Percentiles rank a stretch among this genome's conserved stretches.
Conservation (phyloP, 1,284 basidiomycete genomes). For the Filobasidium uniguttulatum region DNA sequence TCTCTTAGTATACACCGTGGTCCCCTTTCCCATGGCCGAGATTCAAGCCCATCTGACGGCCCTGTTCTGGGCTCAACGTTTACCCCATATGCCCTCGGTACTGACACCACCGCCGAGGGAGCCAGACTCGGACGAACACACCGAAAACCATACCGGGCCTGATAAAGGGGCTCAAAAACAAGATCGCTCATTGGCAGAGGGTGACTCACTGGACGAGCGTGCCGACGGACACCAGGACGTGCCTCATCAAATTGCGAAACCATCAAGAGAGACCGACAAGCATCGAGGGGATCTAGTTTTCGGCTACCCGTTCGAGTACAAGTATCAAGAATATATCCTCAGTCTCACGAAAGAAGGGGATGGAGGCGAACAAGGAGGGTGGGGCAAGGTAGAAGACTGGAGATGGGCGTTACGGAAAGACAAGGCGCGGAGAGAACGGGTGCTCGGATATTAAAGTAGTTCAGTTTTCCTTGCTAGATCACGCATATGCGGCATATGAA, state of each 20-base stretch:
- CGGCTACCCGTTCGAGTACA: slow-evolving; percentile 27
- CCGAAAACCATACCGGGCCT: background rate
- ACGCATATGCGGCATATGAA: background rate
- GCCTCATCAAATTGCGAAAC: background rate
- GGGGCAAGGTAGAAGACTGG: slow-evolving; percentile 19
- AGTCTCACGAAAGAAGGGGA: slow-evolving; percentile 22
- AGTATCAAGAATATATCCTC: slow-evolving; percentile 26
- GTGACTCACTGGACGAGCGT: no score
- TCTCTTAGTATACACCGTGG: slow-evolving; percentile 30
- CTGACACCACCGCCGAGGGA: background rate
- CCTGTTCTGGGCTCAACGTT: slow-evolving; percentile 25
- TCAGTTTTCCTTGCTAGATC: background rate
- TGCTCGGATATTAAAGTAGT: slow-evolving; percentile 22
- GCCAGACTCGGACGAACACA: background rate
- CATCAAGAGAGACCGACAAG: slow-evolving; percentile 15
- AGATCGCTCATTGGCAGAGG: no score
- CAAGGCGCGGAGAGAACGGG: slow-evolving; percentile 21
- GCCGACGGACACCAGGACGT: no score
- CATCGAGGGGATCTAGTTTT: slow-evolving; percentile 24
- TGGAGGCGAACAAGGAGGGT: slow-evolving; percentile 12
- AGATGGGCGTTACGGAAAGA: slow-evolving; percentile 21
- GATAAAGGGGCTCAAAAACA: no score
- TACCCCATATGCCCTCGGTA: slow-evolving; percentile 20
- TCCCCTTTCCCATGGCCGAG: slow-evolving; percentile 39
- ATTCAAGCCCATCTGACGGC: slow-evolving; percentile 32